Conservation (phyloP, 2,329 filamentous ascomycete genomes). For the Exophiala oligosperma region DNA sequence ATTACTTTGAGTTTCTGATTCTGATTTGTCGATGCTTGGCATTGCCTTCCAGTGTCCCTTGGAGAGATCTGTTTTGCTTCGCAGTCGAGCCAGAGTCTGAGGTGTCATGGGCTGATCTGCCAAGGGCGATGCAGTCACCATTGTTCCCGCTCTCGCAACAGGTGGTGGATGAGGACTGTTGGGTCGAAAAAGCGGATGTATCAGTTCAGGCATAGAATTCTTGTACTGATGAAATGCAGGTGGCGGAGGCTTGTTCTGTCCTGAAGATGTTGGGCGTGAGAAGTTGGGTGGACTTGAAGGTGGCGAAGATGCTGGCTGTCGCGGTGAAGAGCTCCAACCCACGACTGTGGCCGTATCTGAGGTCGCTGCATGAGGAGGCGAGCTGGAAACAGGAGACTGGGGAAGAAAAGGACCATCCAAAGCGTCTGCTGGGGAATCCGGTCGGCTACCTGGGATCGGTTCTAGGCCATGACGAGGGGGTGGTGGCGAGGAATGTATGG, state of each 20-base stretch:
- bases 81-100: slow-evolving; percentile 38
- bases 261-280: slow-evolving; percentile 29
- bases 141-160: slow-evolving; percentile 52
- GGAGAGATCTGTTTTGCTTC: slow-evolving; percentile 15
- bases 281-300: slow-evolving; percentile 31
- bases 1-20: slow-evolving; percentile 22
- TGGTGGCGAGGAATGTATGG: slow-evolving; percentile 27
- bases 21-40: slow-evolving; percentile 28
- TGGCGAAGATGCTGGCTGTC: slow-evolving; percentile 24
- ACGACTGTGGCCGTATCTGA: slow-evolving; percentile 18
- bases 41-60: slow-evolving; percentile 27
- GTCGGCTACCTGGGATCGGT: slow-evolving; percentile 30
- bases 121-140: slow-evolving; percentile 56
- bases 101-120: slow-evolving; percentile 53
- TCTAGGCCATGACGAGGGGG: slow-evolving; percentile 23
- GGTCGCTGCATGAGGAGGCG: slow-evolving; percentile 21
- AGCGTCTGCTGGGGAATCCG: slow-evolving; percentile 28
- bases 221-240: slow-evolving; percentile 15
- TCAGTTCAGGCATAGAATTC: slow-evolving; percentile 48
- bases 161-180: slow-evolving; percentile 55
- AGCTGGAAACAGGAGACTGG: slow-evolving; percentile 18
- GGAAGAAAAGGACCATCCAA: slow-evolving; percentile 29
- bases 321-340: slow-evolving; percentile 24
- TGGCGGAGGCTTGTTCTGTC: slow-evolving; percentile 12
- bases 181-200: slow-evolving; percentile 59